A percentile compares a stretch with the other conserved stretches of the same genome.
Evolutionary conservation across 805 yeast genomes (phyloP).

Genomic region (Suhomyces canberraensis): DNA sequence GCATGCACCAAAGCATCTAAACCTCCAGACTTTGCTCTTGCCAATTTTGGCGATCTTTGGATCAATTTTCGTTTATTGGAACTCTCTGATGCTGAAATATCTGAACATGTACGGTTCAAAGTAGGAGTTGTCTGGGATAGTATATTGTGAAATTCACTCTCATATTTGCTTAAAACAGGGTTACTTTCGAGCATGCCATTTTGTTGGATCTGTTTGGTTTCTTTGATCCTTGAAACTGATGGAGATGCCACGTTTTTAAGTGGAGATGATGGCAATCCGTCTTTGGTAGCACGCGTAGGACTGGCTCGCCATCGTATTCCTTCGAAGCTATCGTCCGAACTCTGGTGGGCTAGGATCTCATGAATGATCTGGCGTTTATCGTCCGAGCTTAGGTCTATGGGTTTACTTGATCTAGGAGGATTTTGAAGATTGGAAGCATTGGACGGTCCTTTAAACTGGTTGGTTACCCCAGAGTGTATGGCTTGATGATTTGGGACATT

Average conservation of each 20-base stretch:
- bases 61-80: slow-evolving; percentile 14
- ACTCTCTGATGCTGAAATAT: slow-evolving; percentile 15
- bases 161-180: slow-evolving; percentile 42
- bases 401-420: too few species aligned
- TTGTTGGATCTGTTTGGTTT: slow-evolving; percentile 5
- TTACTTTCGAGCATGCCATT: slow-evolving; percentile 19
- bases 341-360: slow-evolving; percentile 1
- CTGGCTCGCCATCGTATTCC: slow-evolving; percentile 32
- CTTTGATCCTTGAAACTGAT: slow-evolving; percentile 9
- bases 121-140: slow-evolving; percentile 28
- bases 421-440: too few species aligned
- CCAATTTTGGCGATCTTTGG: slow-evolving; percentile 30
- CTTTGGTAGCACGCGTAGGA: slow-evolving; percentile 9
- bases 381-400: not conserved
- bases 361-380: not conserved
- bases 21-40: slow-evolving; percentile 38
- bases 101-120: slow-evolving; percentile 33
- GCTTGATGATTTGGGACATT: too few species aligned
- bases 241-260: slow-evolving; percentile 4
- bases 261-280: slow-evolving; percentile 9
- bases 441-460: too few species aligned
- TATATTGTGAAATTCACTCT: slow-evolving; percentile 30
- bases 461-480: too few species aligned
- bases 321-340: slow-evolving; percentile 44
- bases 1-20: slow-evolving; percentile 13